Conservation (phyloP, 176 grass and related monocot species). For the Eleusine indica region DNA sequence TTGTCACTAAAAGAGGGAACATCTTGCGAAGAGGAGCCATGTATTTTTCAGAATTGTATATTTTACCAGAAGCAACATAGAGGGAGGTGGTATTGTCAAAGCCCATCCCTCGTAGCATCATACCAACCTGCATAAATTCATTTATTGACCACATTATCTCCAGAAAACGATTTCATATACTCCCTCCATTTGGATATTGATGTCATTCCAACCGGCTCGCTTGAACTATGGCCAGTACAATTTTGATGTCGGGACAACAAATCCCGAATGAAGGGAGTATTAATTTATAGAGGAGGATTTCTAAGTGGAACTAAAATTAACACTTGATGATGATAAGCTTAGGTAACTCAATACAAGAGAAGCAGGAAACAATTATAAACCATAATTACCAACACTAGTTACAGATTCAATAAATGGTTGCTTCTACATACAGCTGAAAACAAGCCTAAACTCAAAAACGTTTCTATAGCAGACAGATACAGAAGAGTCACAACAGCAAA, state of each 20-base stretch:
- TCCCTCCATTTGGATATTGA: no score
- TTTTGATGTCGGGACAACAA: no score
- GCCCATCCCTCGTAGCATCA: slow-evolving; percentile 98
- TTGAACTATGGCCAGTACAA: no score
- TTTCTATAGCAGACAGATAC: not conserved
- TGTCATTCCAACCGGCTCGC: no score
- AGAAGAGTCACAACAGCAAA: not conserved
- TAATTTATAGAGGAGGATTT: not conserved
- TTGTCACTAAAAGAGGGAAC: slow-evolving; percentile 82
- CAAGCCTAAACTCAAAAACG: not conserved
- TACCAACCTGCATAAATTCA: slow-evolving; percentile 72
- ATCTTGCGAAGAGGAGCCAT: slow-evolving; percentile 85
- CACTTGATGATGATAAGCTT: not conserved
- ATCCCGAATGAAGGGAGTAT: no score
- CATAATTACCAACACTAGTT: not conserved
- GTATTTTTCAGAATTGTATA: slow-evolving; percentile 83
- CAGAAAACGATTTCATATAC: not conserved
- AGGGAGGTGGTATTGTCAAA: slow-evolving; percentile 78
- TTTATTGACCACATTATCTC: slow-evolving; percentile 20
- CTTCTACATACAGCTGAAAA: not conserved
- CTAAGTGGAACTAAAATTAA: not conserved
- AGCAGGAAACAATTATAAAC: not conserved
- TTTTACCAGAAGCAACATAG: slow-evolving; percentile 94
- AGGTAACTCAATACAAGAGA: slow-evolving; percentile 13
- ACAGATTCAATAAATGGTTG: slow-evolving; percentile 4